Conservation (phyloP, 768 basidiomycete genomes). For the Chalciporus pseudorubinellus region DNA sequence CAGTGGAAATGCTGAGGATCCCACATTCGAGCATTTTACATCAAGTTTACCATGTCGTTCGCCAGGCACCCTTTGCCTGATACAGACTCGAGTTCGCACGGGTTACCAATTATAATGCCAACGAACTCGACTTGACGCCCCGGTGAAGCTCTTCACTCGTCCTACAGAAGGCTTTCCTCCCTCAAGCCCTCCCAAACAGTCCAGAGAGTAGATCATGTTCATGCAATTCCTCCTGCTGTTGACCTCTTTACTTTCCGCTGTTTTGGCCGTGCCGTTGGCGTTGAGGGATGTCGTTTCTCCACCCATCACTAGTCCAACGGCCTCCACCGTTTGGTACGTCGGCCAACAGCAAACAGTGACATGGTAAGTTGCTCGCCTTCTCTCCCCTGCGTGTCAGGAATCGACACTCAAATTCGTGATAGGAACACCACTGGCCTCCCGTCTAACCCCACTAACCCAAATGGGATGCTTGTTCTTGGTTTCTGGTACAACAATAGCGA, state of each 20-base stretch:
- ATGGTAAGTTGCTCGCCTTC: constrained; percentile 36
- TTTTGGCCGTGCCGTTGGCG: constrained; percentile 33
- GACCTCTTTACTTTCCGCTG: constrained; percentile 16
- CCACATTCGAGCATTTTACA: background rate
- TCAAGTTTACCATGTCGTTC: background rate
- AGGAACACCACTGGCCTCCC: constrained; percentile 25
- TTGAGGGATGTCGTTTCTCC: constrained; percentile 48
- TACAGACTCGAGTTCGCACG: constrained; percentile 24
- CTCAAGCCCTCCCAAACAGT: background rate
- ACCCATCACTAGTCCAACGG: constrained; percentile 44
- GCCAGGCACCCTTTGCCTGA: constrained; percentile 4
- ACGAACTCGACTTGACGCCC: background rate
- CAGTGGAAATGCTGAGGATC: background rate
- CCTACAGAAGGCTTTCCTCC: constrained; percentile 16
- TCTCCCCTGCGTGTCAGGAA: constrained; percentile 28
- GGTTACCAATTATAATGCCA: constrained; percentile 14
- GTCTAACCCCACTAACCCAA: constrained; percentile 27
- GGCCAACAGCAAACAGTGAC: constrained; percentile 47
- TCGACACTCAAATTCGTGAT: constrained; percentile 36
- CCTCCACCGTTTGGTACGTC: constrained; percentile 42
- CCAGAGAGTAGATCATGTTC: constrained; percentile 24
- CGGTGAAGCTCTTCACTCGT: constrained; percentile 15
- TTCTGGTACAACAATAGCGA: constrained; percentile 28
- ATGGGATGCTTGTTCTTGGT: constrained; percentile 32
- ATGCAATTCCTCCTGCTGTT: constrained; percentile 24